Evolutionary conservation across 2,329 filamentous ascomycete genomes (phyloP).

Genomic region (Sporothrix brunneoviolacea): DNA sequence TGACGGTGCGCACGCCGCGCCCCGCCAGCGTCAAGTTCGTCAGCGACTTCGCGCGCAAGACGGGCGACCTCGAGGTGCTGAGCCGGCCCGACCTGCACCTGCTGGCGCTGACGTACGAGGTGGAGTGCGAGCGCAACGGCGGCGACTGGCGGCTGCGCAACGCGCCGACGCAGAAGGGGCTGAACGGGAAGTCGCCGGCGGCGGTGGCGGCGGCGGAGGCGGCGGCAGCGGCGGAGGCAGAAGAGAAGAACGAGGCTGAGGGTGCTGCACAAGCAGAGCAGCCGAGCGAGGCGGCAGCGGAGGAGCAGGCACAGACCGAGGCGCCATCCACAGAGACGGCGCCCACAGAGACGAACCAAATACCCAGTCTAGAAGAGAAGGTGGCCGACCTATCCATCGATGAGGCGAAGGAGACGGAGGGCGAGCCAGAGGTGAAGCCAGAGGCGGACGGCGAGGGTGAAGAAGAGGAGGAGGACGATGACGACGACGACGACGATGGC

Average conservation of each 20-base stretch:
- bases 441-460: neutral
- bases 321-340: slow-evolving; percentile 14
- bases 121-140: slow-evolving; percentile 88
- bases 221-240: neutral
- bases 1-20: slow-evolving; percentile 67
- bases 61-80: slow-evolving; percentile 81
- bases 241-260: neutral
- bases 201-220: slow-evolving; percentile 12
- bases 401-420: neutral
- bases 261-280: no score
- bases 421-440: neutral
- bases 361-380: slow-evolving; percentile 2
- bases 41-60: slow-evolving; percentile 77
- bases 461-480: slow-evolving; percentile 31
- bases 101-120: slow-evolving; percentile 82
- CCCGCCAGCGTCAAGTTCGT: slow-evolving; percentile 74
- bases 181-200: slow-evolving; percentile 62
- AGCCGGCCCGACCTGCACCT: slow-evolving; percentile 86
- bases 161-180: slow-evolving; percentile 67
- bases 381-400: slow-evolving; percentile 20
- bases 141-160: slow-evolving; percentile 80
- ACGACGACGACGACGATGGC: slow-evolving; percentile 42
- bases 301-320: neutral
- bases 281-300: no score
- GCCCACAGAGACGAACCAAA: slow-evolving; percentile 5